Percentiles rank a stretch among this genome's conserved stretches.
These are phyloP conservation scores for Glycine latifolia DNA, from an alignment of 306 rosid genomes.

Conservation along the genomic window DNA sequence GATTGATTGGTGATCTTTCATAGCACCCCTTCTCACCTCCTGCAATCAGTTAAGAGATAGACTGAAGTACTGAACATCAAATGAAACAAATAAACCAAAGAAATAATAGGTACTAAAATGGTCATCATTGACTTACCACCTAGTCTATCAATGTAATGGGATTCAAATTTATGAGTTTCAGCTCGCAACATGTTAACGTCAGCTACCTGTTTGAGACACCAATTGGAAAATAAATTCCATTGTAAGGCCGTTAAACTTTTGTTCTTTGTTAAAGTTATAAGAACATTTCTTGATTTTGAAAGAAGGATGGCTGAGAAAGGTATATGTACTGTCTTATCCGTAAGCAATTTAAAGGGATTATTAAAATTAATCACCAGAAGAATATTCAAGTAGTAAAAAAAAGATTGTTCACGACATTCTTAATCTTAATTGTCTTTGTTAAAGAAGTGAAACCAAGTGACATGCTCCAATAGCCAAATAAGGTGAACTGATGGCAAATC, in stretches of 20 bases:
- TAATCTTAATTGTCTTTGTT: neutral
- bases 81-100: constrained; percentile 24
- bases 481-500: constrained; percentile 16
- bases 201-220: constrained; percentile 69
- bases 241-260: constrained; percentile 14
- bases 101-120: constrained; percentile 5
- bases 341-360: constrained; percentile 3
- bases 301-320: neutral
- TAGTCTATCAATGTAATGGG: constrained; percentile 76
- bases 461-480: constrained; percentile 30
- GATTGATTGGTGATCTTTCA: constrained; percentile 89
- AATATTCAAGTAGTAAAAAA: neutral
- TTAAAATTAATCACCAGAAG: neutral
- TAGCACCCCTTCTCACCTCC: constrained; percentile 72
- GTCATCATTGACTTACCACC: constrained; percentile 66
- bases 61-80: constrained; percentile 3
- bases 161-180: constrained; percentile 91
- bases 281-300: neutral
- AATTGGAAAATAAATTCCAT: constrained; percentile 29
- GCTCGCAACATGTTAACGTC: constrained; percentile 79
- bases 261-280: neutral
- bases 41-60: constrained; percentile 57
- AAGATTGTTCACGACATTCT: neutral
- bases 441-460: constrained; percentile 5
- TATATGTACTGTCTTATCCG: neutral